phyloP scores from a whole-genome alignment of 2,329 filamentous ascomycete genomes.

The Penicillium sp. region DNA sequence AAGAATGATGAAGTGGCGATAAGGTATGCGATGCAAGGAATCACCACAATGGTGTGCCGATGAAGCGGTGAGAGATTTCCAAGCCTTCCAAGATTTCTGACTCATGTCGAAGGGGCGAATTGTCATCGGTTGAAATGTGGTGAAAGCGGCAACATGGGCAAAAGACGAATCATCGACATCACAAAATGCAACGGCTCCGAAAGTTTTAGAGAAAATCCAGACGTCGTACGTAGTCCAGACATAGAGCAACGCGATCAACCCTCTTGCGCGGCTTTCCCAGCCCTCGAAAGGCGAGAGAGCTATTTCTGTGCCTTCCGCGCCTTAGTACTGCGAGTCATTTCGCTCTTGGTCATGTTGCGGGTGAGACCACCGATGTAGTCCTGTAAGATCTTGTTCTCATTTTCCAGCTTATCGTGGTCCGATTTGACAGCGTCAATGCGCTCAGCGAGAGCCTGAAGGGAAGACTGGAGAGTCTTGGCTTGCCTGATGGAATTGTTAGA shows the following conservation, averaged over 20 bases:
- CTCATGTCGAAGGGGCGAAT: too few species aligned
- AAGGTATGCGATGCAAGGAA: too few species aligned
- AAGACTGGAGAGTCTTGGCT: conserved; percentile 81
- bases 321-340: conserved; percentile 51
- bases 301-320: conserved; percentile 44
- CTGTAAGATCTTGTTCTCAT: conserved; percentile 92
- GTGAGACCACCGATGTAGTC: conserved; percentile 97
- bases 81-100: too few species aligned
- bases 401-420: conserved; percentile 94
- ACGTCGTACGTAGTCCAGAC: conserved; percentile 2
- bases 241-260: conserved; percentile 7
- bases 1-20: conserved; percentile 13
- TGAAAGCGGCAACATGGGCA: too few species aligned
- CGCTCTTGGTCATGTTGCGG: conserved; percentile 58
- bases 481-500: conserved; percentile 52
- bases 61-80: too few species aligned
- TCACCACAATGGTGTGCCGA: too few species aligned
- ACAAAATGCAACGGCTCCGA: too few species aligned
- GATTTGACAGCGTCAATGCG: conserved; percentile 89
- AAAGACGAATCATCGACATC: too few species aligned
- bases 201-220: not conserved
- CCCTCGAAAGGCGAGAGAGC: conserved; percentile 1
- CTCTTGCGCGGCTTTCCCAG: conserved; percentile 9
- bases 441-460: conserved; percentile 81
- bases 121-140: too few species aligned